Evolutionary conservation across 2,329 filamentous ascomycete genomes (phyloP), one percentile per base, ranked within the genome.

Genomic region (Tolypocladium tropicale): DNA sequence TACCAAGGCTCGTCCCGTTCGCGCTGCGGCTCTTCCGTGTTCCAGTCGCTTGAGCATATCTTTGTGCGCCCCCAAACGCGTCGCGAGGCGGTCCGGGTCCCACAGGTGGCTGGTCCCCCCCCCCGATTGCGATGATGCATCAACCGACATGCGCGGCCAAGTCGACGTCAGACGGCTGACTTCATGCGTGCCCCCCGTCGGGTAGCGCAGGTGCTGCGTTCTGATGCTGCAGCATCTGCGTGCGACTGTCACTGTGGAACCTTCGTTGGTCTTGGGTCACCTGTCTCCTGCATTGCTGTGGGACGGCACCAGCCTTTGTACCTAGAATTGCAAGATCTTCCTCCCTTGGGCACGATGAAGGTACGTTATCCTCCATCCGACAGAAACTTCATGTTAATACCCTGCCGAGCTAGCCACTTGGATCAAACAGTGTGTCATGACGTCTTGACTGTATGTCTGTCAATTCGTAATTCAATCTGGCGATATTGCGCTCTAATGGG

Each of bases 1-100:
- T 61, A 63, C 65, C 63, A 69, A 70, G 67, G 67, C 65, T 69
- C 67, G 60, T 70, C 67, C 67, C 67, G 67, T 67, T 64, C 61
- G 65, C 64, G 61, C 67, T 64, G 62, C 62, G 61, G 56, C 55
- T 43, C 55, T 52, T 57, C 53, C 55, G 52, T 55, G 57, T 48
- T 30, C 25, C 43, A 49, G 28, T 49, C 51, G 54, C 53, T 34
- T 43, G 28, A 36, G 33, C 54, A 25, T 34, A 21, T 36, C 36
- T 28, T 54, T 54, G 46, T 49, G 11, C 28, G 9, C 28, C 46
- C 46, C 46, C 28, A 49, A 32, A 32, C 28, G 16, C 2, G 6
- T n/a, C 46, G 16, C 25, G 32, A 16, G 25, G 46, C 46, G 46
- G 46, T 25, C 28, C 46, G 46, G 25, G 14, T 46, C 28, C 46